Percentiles rank a stretch among this genome's conserved stretches.
These are phyloP conservation scores for Entamoeba histolytica DNA, from an alignment of 208 protist species.

Conservation along the genomic window DNA sequence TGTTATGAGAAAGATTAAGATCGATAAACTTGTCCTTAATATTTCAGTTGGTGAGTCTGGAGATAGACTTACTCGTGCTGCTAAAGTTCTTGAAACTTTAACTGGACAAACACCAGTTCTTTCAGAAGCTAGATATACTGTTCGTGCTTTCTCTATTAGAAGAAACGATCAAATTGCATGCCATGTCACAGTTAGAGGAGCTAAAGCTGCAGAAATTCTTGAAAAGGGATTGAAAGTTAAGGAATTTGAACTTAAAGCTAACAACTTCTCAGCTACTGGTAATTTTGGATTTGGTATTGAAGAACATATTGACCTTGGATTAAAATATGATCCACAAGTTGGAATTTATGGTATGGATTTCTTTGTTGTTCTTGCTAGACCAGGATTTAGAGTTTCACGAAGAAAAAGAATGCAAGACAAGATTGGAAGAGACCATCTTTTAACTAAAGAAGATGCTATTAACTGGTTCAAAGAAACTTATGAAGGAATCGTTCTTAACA, in stretches of 20 bases:
- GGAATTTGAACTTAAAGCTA: constrained; percentile 86
- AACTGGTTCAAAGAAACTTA: constrained; percentile 83
- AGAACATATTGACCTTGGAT: too few species aligned
- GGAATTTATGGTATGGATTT: constrained; percentile 88
- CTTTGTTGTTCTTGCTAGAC: constrained; percentile 87
- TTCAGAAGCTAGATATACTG: too few species aligned
- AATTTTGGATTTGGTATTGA: constrained; percentile 99
- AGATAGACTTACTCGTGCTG: too few species aligned
- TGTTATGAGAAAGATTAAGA: too few species aligned
- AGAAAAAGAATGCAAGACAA: constrained; percentile 30
- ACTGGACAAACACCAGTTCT: too few species aligned
- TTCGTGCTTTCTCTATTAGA: too few species aligned
- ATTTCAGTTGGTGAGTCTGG: too few species aligned
- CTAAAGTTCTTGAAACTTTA: too few species aligned
- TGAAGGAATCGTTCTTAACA: neutral
- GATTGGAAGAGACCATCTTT: constrained; percentile 68
- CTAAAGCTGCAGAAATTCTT: too few species aligned
- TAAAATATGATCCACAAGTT: constrained; percentile 97
- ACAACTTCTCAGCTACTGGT: constrained; percentile 78
- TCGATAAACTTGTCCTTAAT: too few species aligned
- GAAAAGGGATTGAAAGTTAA: too few species aligned
- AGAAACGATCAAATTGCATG: constrained; percentile 97
- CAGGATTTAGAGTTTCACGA: constrained; percentile 66
- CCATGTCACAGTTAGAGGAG: constrained; percentile 88
- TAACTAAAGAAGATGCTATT: constrained; percentile 83